Percentiles rank a stretch among this genome's conserved stretches.
phyloP scores from a whole-genome alignment of 2,329 filamentous ascomycete species.

The Thielaviopsis populi region DNA sequence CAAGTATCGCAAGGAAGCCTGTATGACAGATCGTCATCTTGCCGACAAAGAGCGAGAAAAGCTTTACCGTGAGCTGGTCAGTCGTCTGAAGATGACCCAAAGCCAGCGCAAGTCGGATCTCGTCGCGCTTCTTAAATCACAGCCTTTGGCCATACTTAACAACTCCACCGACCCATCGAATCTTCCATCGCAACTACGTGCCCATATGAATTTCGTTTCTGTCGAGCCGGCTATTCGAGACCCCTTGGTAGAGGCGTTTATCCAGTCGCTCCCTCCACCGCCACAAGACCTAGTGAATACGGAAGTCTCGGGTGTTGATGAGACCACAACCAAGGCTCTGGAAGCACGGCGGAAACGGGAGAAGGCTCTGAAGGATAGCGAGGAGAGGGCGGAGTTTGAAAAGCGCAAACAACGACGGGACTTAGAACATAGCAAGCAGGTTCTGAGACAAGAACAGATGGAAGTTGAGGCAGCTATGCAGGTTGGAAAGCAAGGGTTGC shows the following conservation, averaged over 20 bases:
- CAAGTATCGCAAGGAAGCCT: slow-evolving; percentile 68
- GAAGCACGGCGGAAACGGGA: slow-evolving; percentile 46
- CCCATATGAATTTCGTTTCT: slow-evolving; percentile 56
- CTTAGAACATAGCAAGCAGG: slow-evolving; percentile 44
- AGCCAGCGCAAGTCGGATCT: slow-evolving; percentile 56
- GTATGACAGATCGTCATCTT: slow-evolving; percentile 61
- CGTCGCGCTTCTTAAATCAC: slow-evolving; percentile 44
- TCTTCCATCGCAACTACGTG: slow-evolving; percentile 47
- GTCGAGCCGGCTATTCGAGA: slow-evolving; percentile 47
- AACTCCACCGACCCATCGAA: slow-evolving; percentile 38
- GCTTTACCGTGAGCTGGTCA: slow-evolving; percentile 60
- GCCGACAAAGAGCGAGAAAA: slow-evolving; percentile 67
- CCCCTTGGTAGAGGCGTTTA: slow-evolving; percentile 48
- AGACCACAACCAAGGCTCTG: slow-evolving; percentile 33
- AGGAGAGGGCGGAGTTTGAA: slow-evolving; percentile 46
- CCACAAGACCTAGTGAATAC: slow-evolving; percentile 22
- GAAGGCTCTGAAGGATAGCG: slow-evolving; percentile 50
- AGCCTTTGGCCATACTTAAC: slow-evolving; percentile 45
- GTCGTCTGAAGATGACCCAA: slow-evolving; percentile 48
- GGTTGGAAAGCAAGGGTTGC: slow-evolving; percentile 42
- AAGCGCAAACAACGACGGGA: slow-evolving; percentile 44
- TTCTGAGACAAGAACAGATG: slow-evolving; percentile 49
- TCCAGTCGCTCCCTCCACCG: slow-evolving; percentile 47
- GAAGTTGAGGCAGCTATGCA: slow-evolving; percentile 55
- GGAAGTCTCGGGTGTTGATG: slow-evolving; percentile 32